These are phyloP conservation scores for Rhizoctonia solani DNA, from an alignment of 1,284 basidiomycete species.

Conservation along the genomic window DNA sequence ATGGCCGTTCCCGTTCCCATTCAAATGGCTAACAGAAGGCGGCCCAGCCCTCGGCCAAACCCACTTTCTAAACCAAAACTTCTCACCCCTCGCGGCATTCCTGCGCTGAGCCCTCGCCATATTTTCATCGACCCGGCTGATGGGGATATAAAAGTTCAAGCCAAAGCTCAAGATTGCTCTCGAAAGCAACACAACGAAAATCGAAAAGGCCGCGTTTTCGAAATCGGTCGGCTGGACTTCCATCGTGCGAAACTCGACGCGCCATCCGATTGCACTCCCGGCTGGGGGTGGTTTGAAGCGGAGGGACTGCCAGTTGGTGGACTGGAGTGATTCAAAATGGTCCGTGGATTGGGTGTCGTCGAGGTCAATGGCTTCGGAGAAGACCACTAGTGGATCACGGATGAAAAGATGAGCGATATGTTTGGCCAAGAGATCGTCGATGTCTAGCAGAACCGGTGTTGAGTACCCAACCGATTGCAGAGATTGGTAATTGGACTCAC, in stretches of 20 bases:
- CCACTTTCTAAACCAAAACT: constrained; percentile 11
- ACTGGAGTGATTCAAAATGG: constrained; percentile 93
- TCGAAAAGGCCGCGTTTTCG: constrained; percentile 95
- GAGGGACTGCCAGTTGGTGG: constrained; percentile 99
- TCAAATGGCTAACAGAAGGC: neutral
- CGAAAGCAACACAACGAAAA: constrained; percentile 92
- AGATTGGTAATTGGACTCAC: constrained; percentile 50
- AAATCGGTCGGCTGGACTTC: constrained; percentile 98
- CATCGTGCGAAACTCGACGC: constrained; percentile 98
- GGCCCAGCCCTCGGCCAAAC: constrained; percentile 9
- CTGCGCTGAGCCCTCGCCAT: constrained; percentile 89
- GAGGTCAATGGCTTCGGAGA: constrained; percentile 92
- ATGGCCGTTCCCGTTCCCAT: neutral
- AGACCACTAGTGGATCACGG: constrained; percentile 94
- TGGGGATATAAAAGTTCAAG: constrained; percentile 94
- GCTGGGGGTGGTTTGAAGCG: constrained; percentile 97
- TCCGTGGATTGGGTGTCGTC: constrained; percentile 87
- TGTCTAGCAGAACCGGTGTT: constrained; percentile 56
- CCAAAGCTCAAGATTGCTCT: constrained; percentile 89
- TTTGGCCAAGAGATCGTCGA: constrained; percentile 86
- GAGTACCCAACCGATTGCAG: neutral
- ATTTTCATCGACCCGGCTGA: constrained; percentile 97
- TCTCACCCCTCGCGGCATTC: constrained; percentile 81
- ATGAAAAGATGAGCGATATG: constrained; percentile 97
- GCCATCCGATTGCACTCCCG: constrained; percentile 93